phyloP scores from a whole-genome alignment of 495 filamentous ascomycete species.

The Hypoxylon fuscum region DNA sequence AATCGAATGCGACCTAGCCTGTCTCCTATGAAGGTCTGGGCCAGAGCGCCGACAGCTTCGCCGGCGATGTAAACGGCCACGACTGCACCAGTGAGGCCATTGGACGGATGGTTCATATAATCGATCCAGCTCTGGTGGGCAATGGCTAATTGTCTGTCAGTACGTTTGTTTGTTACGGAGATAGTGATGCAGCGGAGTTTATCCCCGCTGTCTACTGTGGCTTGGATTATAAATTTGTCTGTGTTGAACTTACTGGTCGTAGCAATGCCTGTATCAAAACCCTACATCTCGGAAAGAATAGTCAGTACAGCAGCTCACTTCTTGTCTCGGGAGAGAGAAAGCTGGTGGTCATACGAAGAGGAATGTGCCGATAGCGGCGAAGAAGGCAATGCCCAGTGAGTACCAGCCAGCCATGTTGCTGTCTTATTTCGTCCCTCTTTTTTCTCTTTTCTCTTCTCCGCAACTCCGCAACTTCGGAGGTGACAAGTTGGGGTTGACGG shows the following conservation, averaged over 20 bases:
- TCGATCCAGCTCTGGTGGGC: conserved; percentile 68
- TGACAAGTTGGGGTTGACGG: conserved; percentile 2
- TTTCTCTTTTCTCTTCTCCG: neutral
- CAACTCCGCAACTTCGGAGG: neutral
- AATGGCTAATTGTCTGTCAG: conserved; percentile 55
- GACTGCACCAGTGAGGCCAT: conserved; percentile 66
- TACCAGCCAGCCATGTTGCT: conserved; percentile 38
- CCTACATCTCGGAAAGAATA: conserved; percentile 49
- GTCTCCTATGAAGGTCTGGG: conserved; percentile 64
- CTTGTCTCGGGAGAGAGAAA: neutral
- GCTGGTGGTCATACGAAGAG: conserved; percentile 57
- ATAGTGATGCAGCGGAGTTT: neutral
- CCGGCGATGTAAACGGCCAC: conserved; percentile 70
- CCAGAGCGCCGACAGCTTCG: conserved; percentile 62
- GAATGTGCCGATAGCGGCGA: conserved; percentile 66
- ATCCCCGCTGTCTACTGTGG: neutral
- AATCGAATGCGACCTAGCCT: conserved; percentile 66
- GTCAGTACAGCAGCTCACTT: conserved; percentile 10
- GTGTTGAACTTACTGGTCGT: conserved; percentile 61
- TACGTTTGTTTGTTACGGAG: neutral
- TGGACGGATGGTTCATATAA: conserved; percentile 65
- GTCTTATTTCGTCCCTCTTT: neutral
- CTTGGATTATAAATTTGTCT: neutral
- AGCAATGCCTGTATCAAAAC: conserved; percentile 68
- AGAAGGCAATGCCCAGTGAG: conserved; percentile 60